These are phyloP conservation scores for Parafenestella ontariensis DNA, from an alignment of 2,329 filamentous ascomycete genomes.

Conservation along the genomic window DNA sequence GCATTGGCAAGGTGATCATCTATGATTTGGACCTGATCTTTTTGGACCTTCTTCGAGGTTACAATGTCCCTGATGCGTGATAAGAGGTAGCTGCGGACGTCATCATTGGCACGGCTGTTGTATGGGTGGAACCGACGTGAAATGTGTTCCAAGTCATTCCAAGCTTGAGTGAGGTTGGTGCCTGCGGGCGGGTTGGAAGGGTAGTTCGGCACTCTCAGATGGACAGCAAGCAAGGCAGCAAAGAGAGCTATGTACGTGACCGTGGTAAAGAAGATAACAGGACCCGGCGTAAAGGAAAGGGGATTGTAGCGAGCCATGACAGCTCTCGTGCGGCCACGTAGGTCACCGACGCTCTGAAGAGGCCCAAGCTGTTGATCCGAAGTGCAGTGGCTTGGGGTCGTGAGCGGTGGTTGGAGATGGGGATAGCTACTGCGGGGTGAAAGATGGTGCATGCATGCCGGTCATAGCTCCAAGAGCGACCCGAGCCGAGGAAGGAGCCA, in stretches of 20 bases:
- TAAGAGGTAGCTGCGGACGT: constrained; percentile 78
- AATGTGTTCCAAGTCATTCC: constrained; percentile 79
- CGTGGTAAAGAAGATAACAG: constrained; percentile 81
- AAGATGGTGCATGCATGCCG: constrained; percentile 9
- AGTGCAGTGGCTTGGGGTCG: constrained; percentile 14
- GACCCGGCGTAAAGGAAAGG: constrained; percentile 78
- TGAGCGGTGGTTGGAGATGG: constrained; percentile 19
- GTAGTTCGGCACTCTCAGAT: constrained; percentile 75
- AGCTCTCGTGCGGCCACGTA: constrained; percentile 19
- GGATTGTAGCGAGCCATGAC: constrained; percentile 51
- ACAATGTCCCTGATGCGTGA: constrained; percentile 74
- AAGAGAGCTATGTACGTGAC: constrained; percentile 79
- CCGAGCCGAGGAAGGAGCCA: not conserved
- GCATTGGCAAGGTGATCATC: constrained; percentile 82
- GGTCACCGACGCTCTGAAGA: constrained; percentile 9
- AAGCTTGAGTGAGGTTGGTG: constrained; percentile 83
- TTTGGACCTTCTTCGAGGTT: constrained; percentile 58
- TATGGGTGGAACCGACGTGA: constrained; percentile 83
- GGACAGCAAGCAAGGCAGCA: constrained; percentile 73
- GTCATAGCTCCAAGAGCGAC: constrained; percentile 25
- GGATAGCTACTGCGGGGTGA: constrained; percentile 1
- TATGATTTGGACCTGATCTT: constrained; percentile 68
- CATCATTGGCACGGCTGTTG: constrained; percentile 84
- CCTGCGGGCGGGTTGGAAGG: constrained; percentile 66
- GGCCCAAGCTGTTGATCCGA: constrained; percentile 10